phyloP scores from a whole-genome alignment of 2,329 filamentous ascomycete genomes.

The Trichoderma asperellum region DNA sequence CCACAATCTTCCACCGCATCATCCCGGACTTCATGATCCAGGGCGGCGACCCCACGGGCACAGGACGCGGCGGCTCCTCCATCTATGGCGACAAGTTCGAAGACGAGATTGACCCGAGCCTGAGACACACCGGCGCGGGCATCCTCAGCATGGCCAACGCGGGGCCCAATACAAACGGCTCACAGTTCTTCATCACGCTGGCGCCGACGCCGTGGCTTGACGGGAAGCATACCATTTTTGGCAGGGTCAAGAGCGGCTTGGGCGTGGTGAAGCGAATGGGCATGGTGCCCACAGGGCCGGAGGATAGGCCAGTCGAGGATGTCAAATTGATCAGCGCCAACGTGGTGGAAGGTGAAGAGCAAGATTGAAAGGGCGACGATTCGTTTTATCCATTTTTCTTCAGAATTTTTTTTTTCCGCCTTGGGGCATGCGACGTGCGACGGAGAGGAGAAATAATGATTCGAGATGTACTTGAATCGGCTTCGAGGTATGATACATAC shows the following conservation, averaged over 20 bases:
- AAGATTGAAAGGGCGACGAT: slow-evolving; percentile 29
- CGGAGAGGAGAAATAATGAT: background rate
- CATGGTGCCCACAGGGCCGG: slow-evolving; percentile 77
- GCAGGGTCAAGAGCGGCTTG: slow-evolving; percentile 83
- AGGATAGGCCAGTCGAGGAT: slow-evolving; percentile 81
- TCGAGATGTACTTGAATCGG: background rate
- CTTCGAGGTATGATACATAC: background rate
- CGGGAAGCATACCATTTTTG: slow-evolving; percentile 96
- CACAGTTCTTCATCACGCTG: slow-evolving; percentile 94
- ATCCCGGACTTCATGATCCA: slow-evolving; percentile 98
- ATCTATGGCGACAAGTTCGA: slow-evolving; percentile 95
- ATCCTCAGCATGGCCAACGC: slow-evolving; percentile 97
- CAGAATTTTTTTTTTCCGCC: background rate
- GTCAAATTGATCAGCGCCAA: slow-evolving; percentile 77
- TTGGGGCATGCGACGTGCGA: background rate
- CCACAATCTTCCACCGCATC: slow-evolving; percentile 86
- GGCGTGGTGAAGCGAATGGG: slow-evolving; percentile 85
- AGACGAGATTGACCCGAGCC: slow-evolving; percentile 77
- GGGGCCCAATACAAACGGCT: slow-evolving; percentile 90
- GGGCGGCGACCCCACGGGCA: slow-evolving; percentile 91
- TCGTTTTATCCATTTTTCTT: background rate
- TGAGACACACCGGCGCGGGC: slow-evolving; percentile 92
- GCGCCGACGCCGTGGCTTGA: slow-evolving; percentile 96
- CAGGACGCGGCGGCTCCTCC: slow-evolving; percentile 82
- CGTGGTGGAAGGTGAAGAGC: slow-evolving; percentile 64